These are phyloP conservation scores for Trametes villosa DNA, from an alignment of 768 basidiomycete genomes.

Conservation along the genomic window DNA sequence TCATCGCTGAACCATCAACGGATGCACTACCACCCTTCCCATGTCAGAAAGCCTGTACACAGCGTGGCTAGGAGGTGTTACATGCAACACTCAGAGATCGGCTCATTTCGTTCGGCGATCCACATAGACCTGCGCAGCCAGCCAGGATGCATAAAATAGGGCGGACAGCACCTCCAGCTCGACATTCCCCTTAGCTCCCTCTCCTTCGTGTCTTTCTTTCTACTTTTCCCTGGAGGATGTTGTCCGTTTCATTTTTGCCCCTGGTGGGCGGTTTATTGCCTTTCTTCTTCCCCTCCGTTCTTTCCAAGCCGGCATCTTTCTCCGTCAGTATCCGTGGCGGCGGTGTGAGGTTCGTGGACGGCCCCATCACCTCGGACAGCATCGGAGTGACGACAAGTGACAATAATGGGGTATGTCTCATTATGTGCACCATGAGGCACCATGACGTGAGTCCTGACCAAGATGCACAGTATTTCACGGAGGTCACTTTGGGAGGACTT, in stretches of 20 bases:
- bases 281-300: neutral
- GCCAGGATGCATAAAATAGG: neutral
- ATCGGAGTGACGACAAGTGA: neutral
- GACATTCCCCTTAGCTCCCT: neutral
- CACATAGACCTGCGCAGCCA: neutral
- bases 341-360: neutral
- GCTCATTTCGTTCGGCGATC: neutral
- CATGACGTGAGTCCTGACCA: no score
- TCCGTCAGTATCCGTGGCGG: neutral
- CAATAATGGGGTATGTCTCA: neutral
- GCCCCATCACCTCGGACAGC: neutral
- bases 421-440: no score
- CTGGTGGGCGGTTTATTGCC: neutral
- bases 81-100: neutral
- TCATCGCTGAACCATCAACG: no score
- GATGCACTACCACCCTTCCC: no score
- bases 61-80: no score
- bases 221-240: neutral
- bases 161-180: neutral
- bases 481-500: slow-evolving; percentile 11
- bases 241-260: neutral
- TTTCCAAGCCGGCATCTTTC: neutral
- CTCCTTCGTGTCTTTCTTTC: neutral
- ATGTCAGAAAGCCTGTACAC: no score
- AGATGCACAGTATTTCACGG: neutral